Percentiles rank a stretch among this genome's conserved stretches.
These are phyloP conservation scores for Flammula alnicola DNA, from an alignment of 1,284 basidiomycete species.

Conservation along the genomic window DNA sequence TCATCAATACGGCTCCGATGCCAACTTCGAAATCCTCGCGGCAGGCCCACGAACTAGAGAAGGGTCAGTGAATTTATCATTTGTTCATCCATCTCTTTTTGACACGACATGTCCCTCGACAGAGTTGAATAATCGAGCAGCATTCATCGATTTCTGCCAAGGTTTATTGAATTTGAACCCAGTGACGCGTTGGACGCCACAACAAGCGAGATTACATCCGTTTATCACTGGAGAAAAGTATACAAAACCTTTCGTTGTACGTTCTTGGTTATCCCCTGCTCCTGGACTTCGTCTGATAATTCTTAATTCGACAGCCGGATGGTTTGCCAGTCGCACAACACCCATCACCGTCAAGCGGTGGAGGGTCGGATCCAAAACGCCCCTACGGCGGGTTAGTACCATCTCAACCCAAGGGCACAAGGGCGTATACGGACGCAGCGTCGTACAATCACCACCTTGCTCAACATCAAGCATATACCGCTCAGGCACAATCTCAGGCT, in stretches of 20 bases:
- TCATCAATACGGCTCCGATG: constrained; percentile 95
- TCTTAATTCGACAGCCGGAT: constrained; percentile 50
- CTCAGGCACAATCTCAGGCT: constrained; percentile 76
- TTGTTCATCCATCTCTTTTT: constrained; percentile 4
- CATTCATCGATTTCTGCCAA: constrained; percentile 98
- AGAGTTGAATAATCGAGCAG: constrained; percentile 93
- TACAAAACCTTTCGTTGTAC: constrained; percentile 84
- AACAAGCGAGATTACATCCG: constrained; percentile 94
- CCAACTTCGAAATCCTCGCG: constrained; percentile 77
- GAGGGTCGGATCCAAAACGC: constrained; percentile 72
- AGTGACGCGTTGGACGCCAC: constrained; percentile 94
- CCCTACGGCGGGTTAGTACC: constrained; percentile 95
- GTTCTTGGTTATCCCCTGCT: constrained; percentile 35
- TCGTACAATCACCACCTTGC: constrained; percentile 93
- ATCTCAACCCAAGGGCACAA: constrained; percentile 75
- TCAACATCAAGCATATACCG: constrained; percentile 93
- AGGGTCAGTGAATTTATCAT: constrained; percentile 61
- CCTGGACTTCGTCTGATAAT: constrained; percentile 10
- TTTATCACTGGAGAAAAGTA: constrained; percentile 99
- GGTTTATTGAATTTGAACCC: constrained; percentile 95
- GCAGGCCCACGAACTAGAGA: constrained; percentile 88
- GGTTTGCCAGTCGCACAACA: constrained; percentile 42
- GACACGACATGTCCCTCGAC: constrained; percentile 11
- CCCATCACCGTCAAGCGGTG: constrained; percentile 38
- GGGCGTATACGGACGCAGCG: constrained; percentile 91